Evolutionary conservation across 805 yeast species (phyloP).

Genomic region (Nakazawaea pomicola): DNA sequence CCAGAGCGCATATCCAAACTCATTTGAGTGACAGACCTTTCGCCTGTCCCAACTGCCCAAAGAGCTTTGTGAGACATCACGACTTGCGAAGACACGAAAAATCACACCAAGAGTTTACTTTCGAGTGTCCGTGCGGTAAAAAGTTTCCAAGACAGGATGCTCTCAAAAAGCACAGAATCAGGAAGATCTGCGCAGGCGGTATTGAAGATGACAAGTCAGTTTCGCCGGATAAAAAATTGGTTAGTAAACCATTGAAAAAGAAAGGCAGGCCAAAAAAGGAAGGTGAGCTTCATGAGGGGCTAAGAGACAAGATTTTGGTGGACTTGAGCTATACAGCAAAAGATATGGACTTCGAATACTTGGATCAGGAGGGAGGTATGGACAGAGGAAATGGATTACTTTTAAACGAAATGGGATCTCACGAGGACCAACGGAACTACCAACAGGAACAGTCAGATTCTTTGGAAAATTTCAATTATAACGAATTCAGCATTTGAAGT

Average conservation of each 20-base stretch:
- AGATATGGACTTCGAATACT: slow-evolving; percentile 1
- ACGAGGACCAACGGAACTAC: neutral
- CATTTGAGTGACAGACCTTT: slow-evolving; percentile 94
- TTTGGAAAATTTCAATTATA: slow-evolving; percentile 3
- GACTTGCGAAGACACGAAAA: slow-evolving; percentile 87
- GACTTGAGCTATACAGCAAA: slow-evolving; percentile 6
- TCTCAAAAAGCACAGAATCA: slow-evolving; percentile 68
- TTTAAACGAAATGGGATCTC: neutral
- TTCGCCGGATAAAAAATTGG: slow-evolving; percentile 17
- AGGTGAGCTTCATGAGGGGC: slow-evolving; percentile 10
- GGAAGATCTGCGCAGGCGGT: slow-evolving; percentile 83
- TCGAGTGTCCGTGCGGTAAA: slow-evolving; percentile 89
- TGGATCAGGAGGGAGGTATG: neutral
- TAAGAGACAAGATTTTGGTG: slow-evolving; percentile 8
- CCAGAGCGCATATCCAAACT: slow-evolving; percentile 93
- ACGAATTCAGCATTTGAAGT: neutral
- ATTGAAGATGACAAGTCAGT: slow-evolving; percentile 30
- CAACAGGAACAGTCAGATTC: neutral
- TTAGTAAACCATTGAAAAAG: slow-evolving; percentile 26
- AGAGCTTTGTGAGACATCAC: slow-evolving; percentile 91
- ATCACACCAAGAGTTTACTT: slow-evolving; percentile 73
- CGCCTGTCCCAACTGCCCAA: slow-evolving; percentile 69
- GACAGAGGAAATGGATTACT: neutral
- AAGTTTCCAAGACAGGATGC: slow-evolving; percentile 90
- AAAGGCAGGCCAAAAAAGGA: slow-evolving; percentile 31